Base-by-base conservation (phyloP, 139 green algal species). In the Micractinium conductrix region DNA sequence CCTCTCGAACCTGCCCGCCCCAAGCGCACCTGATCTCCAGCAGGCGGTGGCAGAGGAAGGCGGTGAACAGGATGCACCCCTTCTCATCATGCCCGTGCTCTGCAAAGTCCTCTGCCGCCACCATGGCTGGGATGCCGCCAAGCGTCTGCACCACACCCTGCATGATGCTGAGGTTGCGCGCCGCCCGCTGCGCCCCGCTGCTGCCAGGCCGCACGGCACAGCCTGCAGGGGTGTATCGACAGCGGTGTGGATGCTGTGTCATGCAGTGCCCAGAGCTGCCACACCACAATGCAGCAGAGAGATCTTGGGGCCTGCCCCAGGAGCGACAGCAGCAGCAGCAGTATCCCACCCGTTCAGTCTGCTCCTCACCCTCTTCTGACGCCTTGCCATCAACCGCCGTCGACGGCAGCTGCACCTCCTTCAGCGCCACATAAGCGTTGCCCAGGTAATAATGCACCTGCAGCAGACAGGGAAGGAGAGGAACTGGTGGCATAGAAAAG, bases 401-500 rank as follows among this genome's bases (percentile, higher is more conserved):
- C 38, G 22, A 21, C 1, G 38, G 60, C 65, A 83, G 60, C 69
- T 88, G 88, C 28, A 96, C 86, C 21, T 89, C 50, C 37, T 73
- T 26, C 1, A 85, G 38, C 4, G 81, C 68, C 19, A 93, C 83
- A 16, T 74, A 86, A 55, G 89, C 84, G 12, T 92, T 91, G 35
- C 78, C 84, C 84, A 96, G 81, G 88, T 97, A 97, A 19, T 90
- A 87, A 76, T 90, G 81, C 28, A 96, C 87, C 93, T 96, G 91
- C 43, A 3, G 43, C n/a, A n/a, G n/a, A n/a, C n/a, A n/a, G n/a
- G n/a, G n/a, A n/a, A n/a, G n/a, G n/a, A n/a, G n/a, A n/a, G n/a
- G n/a, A n/a, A n/a, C n/a, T n/a, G n/a, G n/a, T n/a, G n/a, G n/a
- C n/a, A n/a, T n/a, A n/a, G n/a, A n/a, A n/a, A n/a, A n/a, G n/a